These are phyloP conservation scores for Phytophthora fragariaefolia DNA, from an alignment of 352 stramenopile species.

Conservation along the genomic window DNA sequence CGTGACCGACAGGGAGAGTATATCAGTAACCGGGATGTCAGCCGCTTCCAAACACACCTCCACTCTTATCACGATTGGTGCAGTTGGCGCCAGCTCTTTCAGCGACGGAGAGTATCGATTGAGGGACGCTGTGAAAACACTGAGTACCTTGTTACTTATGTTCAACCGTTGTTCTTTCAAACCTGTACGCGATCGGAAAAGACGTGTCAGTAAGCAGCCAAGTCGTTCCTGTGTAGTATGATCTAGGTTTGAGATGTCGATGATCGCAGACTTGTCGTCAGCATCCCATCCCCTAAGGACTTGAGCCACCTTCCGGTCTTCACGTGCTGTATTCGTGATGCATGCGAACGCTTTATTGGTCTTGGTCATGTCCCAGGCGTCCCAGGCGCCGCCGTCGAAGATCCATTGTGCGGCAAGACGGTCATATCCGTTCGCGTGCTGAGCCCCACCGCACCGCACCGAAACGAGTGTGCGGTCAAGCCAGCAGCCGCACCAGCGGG, in stretches of 20 bases:
- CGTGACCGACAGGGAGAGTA: background rate
- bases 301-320: constrained; percentile 8
- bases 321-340: constrained; percentile 22
- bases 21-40: background rate
- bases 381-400: constrained; percentile 36
- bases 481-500: constrained; percentile 5
- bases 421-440: constrained; percentile 34
- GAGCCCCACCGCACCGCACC: constrained; percentile 18
- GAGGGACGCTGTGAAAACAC: background rate
- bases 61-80: background rate
- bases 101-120: background rate
- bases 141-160: background rate
- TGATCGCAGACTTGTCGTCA: constrained; percentile 1
- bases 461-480: constrained; percentile 39
- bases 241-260: constrained; percentile 3
- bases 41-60: background rate
- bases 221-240: constrained; percentile 12
- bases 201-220: background rate
- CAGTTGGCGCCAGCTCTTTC: background rate
- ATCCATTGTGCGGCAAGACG: constrained; percentile 32
- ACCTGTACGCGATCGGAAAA: constrained; percentile 13
- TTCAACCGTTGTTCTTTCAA: background rate
- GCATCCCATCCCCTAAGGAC: constrained; percentile 21
- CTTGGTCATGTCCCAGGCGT: constrained; percentile 40
- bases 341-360: constrained; percentile 40